Conservation (phyloP, 2,329 filamentous ascomycete species). For the Pseudogymnoascus pannorum region DNA sequence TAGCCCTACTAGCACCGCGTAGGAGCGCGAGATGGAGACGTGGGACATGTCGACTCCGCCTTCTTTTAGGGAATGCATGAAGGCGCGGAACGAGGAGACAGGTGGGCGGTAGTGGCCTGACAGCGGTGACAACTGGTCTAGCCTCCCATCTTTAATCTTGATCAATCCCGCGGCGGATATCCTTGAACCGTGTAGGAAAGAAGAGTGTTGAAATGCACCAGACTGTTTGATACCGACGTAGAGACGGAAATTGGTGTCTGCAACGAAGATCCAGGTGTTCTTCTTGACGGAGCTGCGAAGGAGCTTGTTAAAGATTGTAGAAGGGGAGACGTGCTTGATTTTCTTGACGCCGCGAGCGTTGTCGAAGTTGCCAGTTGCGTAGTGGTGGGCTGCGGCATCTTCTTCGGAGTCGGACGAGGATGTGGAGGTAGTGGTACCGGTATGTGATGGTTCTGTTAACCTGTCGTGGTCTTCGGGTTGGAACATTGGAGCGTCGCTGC, state of each 20-base stretch:
- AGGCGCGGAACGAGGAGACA: constrained; percentile 68
- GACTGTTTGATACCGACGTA: constrained; percentile 88
- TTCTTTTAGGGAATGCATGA: constrained; percentile 65
- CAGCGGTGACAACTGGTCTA: constrained; percentile 64
- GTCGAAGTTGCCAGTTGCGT: constrained; percentile 57
- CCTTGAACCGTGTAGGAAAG: constrained; percentile 75
- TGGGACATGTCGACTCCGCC: constrained; percentile 71
- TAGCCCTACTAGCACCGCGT: constrained; percentile 73
- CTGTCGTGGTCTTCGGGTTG: background rate
- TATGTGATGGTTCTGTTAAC: background rate
- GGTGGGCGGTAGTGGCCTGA: constrained; percentile 83
- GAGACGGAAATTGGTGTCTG: constrained; percentile 74
- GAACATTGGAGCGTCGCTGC: constrained; percentile 53
- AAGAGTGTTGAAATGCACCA: constrained; percentile 85
- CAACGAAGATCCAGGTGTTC: constrained; percentile 91
- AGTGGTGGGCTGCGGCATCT: constrained; percentile 52
- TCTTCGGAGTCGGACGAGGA: constrained; percentile 30
- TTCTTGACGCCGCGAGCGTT: constrained; percentile 53
- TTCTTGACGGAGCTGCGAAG: constrained; percentile 72
- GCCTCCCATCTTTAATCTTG: constrained; percentile 71
- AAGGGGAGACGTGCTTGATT: constrained; percentile 59
- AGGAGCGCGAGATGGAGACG: constrained; percentile 73
- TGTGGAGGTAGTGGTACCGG: constrained; percentile 22
- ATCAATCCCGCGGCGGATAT: constrained; percentile 80
- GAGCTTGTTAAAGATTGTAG: constrained; percentile 70